Evolutionary conservation across 345 rosid species (phyloP), one percentile per base, ranked within the genome.

Genomic region (Mercurialis annua): DNA sequence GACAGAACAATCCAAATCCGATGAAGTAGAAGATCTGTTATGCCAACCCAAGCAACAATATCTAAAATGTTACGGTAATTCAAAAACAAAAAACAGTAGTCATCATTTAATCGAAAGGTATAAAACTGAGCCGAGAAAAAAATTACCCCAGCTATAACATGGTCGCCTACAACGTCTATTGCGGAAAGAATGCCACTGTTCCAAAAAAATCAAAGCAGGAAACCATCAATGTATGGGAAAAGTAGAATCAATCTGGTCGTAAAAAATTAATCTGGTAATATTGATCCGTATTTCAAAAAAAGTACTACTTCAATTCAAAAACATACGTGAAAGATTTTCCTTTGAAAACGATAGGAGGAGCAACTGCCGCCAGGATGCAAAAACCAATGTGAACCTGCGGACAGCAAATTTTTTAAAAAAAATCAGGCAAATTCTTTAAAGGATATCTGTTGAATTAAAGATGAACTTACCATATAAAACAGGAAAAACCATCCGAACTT

Each of bases 321-420:
- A 52, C 79, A 29, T 76, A 76, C 79, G 75, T 66, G 40, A 76
- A 31, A 60, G 79, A 76, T 55, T 76, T 76, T 54, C 79, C 79
- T 59, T 71, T 66, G 75, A 76, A 76, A 66, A 71, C 2, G 15
- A 71, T 71, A 21, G 79, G 79, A 56, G 79, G 79, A 66, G 79
- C 79, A 48, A 71, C 72, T n/a, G 79, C 79, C 17, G 79, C 79
- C n/a, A 76, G 16, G 6, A 76, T 71, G 69, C 79, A 76, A 75
- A 76, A 76, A 59, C 72, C 71, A 42, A 76, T 66, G 34, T 76
- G 79, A 66, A 71, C 18, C 79, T 76, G 71, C 23, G 40, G 26
- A 44, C 10, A 33, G 34, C 21, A 31, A 27, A 61, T 40, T 40
- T n/a, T 34, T 3, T 34, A 38, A 20, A 57, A 33, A 29, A 51